These are phyloP conservation scores for Neopestalotiopsis sp. DNA, from an alignment of 2,329 filamentous ascomycete genomes.

Conservation along the genomic window DNA sequence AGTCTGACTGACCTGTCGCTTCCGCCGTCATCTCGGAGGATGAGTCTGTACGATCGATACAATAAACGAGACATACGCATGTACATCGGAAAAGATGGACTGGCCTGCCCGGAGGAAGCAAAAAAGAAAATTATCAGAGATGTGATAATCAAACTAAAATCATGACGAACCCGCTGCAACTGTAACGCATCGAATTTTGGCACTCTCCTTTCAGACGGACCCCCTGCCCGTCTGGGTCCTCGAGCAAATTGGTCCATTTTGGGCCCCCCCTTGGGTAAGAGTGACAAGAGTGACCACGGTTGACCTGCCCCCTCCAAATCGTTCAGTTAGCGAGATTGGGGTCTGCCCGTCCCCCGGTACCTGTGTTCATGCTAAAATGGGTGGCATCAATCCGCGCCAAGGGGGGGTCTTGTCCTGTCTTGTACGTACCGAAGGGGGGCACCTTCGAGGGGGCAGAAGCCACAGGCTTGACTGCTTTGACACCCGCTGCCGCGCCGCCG, in stretches of 20 bases:
- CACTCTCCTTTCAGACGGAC: slow-evolving; percentile 12
- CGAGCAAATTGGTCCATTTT: slow-evolving; percentile 15
- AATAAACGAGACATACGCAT: background rate
- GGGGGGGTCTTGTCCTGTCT: background rate
- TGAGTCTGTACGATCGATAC: background rate
- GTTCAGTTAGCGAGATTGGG: slow-evolving; percentile 46
- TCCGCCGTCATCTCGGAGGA: background rate
- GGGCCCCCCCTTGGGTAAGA: slow-evolving; percentile 2
- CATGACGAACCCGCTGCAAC: slow-evolving; percentile 11
- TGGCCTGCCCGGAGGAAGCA: background rate
- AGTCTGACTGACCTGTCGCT: background rate
- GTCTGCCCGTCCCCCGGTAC: slow-evolving; percentile 32
- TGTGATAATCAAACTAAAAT: slow-evolving; percentile 20
- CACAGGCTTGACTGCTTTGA: background rate
- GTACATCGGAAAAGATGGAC: background rate
- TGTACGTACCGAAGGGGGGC: background rate
- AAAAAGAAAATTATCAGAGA: slow-evolving; percentile 19
- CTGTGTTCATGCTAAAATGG: slow-evolving; percentile 34
- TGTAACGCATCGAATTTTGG: slow-evolving; percentile 17
- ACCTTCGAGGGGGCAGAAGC: background rate
- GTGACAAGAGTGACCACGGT: background rate
- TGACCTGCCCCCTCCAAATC: slow-evolving; percentile 30
- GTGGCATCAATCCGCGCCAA: slow-evolving; percentile 23
- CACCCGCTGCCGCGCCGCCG: background rate
- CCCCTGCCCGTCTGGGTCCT: slow-evolving; percentile 14